Base-by-base conservation (phyloP, 768 basidiomycete genomes). In the Xanthoconium stramineum region DNA sequence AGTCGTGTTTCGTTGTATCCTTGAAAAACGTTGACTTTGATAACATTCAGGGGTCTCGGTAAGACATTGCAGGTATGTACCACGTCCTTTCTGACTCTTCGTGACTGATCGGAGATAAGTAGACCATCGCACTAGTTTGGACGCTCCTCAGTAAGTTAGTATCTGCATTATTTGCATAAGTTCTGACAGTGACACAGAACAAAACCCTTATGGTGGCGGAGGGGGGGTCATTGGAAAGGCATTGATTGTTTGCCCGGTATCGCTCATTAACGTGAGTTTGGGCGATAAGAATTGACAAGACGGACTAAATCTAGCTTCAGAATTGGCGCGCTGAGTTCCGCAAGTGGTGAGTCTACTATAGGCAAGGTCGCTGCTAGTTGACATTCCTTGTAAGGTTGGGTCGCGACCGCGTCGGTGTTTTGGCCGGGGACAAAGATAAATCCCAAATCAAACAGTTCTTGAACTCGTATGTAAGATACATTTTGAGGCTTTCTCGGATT, bases 291-390 rank as follows among this genome's bases (percentile, higher is more conserved):
- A n/a, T 11, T 19, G 30, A 47, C 13, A 17, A 33, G 14, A 14
- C 10, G 35, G 14, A 30, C 54, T 61, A 11, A 58, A 5, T 17
- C 35, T 33, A 39, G 35, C 44, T 59, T 37, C 7, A 96, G 87
- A 98, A 98, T 67, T 99, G 97, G 97, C 88, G 84, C 68, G 86
- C 84, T 40, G 97, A 99, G 70, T 94, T 99, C 67, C 80, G 88
- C 63, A 98, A 98, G 75, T 99, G 97, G 95, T 85, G 75, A 32
- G 86, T 79, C 14, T 48, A 40, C 24, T 29, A n/a, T 33, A 28
- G 19, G 17, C 3, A 52, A 53, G 30, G 38, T 4, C 35, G 45
- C 35, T 38, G 24, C n/a, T 40, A 30, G 15, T 33, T 40, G 53
- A 49, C 32, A 52, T 49, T 28, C 33, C 35, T 35, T 43, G 47